Evolutionary conservation across 2,329 filamentous ascomycete genomes (phyloP).

Genomic region (Colletotrichum melonis): DNA sequence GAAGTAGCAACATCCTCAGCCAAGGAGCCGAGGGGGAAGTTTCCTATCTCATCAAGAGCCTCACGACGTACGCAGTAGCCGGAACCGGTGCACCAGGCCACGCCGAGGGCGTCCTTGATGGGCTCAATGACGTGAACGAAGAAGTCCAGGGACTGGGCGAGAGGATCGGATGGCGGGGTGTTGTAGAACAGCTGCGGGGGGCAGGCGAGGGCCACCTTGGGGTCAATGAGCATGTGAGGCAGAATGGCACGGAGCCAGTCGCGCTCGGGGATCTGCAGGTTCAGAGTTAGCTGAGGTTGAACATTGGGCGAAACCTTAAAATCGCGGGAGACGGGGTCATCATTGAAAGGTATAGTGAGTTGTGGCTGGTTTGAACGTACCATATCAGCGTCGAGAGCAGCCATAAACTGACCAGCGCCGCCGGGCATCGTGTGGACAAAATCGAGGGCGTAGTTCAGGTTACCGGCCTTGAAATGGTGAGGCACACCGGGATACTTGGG

Average conservation of each 20-base stretch:
- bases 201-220: conserved; percentile 68
- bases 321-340: conserved; percentile 16
- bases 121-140: conserved; percentile 66
- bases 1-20: conserved; percentile 72
- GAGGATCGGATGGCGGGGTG: conserved; percentile 66
- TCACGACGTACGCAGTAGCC: conserved; percentile 70
- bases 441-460: conserved; percentile 70
- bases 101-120: conserved; percentile 62
- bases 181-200: conserved; percentile 74
- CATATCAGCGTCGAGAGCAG: conserved; percentile 76
- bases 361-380: conserved; percentile 40
- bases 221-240: conserved; percentile 69
- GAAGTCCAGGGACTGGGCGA: conserved; percentile 68
- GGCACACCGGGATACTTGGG: conserved; percentile 59
- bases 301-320: neutral
- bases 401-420: conserved; percentile 68
- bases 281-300: conserved; percentile 11
- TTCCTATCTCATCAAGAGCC: conserved; percentile 70
- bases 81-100: conserved; percentile 74
- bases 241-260: conserved; percentile 69
- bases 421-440: conserved; percentile 61
- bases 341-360: neutral
- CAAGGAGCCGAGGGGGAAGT: conserved; percentile 69
- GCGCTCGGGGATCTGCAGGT: conserved; percentile 64
- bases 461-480: conserved; percentile 73